phyloP scores from a whole-genome alignment of 768 basidiomycete genomes.

The Mycena chlorophos region DNA sequence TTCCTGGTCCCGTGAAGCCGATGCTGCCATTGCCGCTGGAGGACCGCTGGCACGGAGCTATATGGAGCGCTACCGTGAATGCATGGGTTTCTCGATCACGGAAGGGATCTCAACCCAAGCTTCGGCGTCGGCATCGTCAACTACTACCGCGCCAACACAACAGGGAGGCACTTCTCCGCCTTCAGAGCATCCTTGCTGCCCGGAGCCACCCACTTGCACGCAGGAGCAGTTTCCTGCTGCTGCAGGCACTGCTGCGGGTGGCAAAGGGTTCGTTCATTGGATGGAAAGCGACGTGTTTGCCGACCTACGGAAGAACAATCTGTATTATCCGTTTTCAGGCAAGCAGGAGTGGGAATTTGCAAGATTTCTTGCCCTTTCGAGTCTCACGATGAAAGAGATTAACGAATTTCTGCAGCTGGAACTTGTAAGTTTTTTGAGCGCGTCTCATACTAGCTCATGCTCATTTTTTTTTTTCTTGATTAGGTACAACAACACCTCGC shows the following conservation, averaged over 20 bases:
- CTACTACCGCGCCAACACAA: too few relatives aligned
- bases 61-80: too few relatives aligned
- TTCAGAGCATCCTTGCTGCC: too few relatives aligned
- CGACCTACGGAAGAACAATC: slow-evolving; percentile 21
- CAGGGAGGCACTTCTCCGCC: too few relatives aligned
- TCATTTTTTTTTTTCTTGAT: not conserved
- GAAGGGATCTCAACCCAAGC: too few relatives aligned
- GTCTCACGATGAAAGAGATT: slow-evolving; percentile 31
- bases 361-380: slow-evolving; percentile 28
- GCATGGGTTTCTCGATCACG: too few relatives aligned
- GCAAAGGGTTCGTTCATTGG: slow-evolving; percentile 24
- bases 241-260: not conserved
- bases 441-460: not conserved
- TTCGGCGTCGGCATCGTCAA: too few relatives aligned
- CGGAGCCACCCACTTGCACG: too few relatives aligned
- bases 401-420: slow-evolving; percentile 30
- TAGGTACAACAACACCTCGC: not conserved
- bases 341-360: slow-evolving; percentile 35
- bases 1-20: not conserved
- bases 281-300: slow-evolving; percentile 29
- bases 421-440: slow-evolving; percentile 28
- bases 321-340: slow-evolving; percentile 34
- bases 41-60: too few relatives aligned
- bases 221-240: too few relatives aligned
- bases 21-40: not conserved